phyloP scores from a whole-genome alignment of 768 basidiomycete genomes.

The Baorangia bicolor region DNA sequence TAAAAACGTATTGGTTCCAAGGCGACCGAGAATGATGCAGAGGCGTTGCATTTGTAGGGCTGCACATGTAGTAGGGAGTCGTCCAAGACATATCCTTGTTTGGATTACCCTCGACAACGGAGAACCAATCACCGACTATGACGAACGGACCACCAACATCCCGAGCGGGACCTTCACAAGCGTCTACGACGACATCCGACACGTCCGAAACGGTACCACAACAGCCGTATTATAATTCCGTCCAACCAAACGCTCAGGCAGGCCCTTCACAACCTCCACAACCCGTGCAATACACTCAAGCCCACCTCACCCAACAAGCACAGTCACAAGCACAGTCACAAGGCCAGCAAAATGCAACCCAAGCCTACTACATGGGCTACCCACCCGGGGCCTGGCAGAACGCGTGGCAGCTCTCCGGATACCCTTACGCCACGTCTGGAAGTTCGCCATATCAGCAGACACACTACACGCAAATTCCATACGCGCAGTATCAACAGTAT shows the following conservation, averaged over 20 bases:
- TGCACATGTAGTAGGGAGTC: neutral
- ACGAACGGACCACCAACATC: slow-evolving; percentile 41
- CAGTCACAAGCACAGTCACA: slow-evolving; percentile 19
- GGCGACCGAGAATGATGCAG: neutral
- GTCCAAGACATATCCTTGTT: slow-evolving; percentile 1
- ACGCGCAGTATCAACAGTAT: slow-evolving; percentile 35
- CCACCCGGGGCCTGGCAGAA: slow-evolving; percentile 34
- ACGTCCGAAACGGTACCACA: slow-evolving; percentile 8
- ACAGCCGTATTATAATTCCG: slow-evolving; percentile 12
- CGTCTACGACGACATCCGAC: slow-evolving; percentile 4
- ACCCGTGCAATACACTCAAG: slow-evolving; percentile 19
- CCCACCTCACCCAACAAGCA: slow-evolving; percentile 19
- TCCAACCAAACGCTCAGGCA: slow-evolving; percentile 14
- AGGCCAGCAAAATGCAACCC: slow-evolving; percentile 28
- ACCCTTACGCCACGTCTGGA: slow-evolving; percentile 31
- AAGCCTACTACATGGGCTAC: slow-evolving; percentile 35
- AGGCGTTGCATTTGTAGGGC: neutral
- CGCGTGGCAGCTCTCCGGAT: slow-evolving; percentile 35
- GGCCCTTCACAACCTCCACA: slow-evolving; percentile 19
- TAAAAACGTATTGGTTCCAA: neutral
- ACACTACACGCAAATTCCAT: slow-evolving; percentile 35
- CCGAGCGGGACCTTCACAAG: slow-evolving; percentile 40
- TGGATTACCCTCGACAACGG: neutral
- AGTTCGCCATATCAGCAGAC: slow-evolving; percentile 34
- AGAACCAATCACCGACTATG: slow-evolving; percentile 25